A percentile compares a stretch with the other conserved stretches of the same genome.
phyloP scores from a whole-genome alignment of 768 basidiomycete species.

The Panaeolus papilionaceus region DNA sequence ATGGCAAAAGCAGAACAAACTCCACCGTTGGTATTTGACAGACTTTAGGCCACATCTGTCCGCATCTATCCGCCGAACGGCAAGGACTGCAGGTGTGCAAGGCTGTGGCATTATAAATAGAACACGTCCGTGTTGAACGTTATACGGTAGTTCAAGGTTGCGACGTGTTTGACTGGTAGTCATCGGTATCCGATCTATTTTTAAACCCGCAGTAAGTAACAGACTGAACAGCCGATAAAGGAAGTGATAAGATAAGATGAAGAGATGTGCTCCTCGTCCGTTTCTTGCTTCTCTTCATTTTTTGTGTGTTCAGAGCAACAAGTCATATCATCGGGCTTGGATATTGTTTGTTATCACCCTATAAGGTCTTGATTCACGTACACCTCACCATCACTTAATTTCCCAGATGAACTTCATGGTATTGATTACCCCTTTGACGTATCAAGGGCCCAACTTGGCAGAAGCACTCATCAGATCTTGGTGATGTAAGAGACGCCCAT shows the following conservation, averaged over 20 bases:
- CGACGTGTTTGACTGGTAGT: not conserved
- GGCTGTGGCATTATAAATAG: constrained; percentile 10
- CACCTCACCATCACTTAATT: too few relatives aligned
- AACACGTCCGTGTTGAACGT: not conserved
- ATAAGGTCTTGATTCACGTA: too few relatives aligned
- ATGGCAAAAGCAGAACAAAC: not conserved
- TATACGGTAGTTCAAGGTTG: not conserved
- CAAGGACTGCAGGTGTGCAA: not conserved
- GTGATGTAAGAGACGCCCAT: not conserved
- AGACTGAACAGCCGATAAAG: not conserved
- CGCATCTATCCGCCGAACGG: not conserved
- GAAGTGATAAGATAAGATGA: not conserved
- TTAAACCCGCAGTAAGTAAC: not conserved
- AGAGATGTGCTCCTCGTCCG: too few relatives aligned
- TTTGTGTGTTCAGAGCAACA: too few relatives aligned
- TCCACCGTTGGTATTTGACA: not conserved
- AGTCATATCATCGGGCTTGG: too few relatives aligned
- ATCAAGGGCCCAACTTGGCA: not conserved
- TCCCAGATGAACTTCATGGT: too few relatives aligned
- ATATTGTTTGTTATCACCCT: too few relatives aligned
- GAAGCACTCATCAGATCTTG: not conserved
- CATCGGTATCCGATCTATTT: not conserved
- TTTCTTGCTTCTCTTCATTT: too few relatives aligned
- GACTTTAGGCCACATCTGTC: not conserved
- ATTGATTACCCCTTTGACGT: too few relatives aligned